phyloP scores from a whole-genome alignment of 495 filamentous ascomycete genomes.

The Xylaria palmicola region DNA sequence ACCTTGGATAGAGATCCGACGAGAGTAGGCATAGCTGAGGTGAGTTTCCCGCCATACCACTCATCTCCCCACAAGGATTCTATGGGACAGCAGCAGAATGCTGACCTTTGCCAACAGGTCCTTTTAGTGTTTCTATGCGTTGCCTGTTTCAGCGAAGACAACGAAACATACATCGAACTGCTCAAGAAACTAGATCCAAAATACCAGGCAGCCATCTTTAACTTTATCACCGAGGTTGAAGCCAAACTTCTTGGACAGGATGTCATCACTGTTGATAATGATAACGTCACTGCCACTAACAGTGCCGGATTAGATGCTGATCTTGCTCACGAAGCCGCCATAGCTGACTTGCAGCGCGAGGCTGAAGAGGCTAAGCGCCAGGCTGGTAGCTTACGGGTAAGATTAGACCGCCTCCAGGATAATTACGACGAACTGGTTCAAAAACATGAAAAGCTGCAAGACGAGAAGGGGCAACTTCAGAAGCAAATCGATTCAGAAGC shows the following conservation, averaged over 20 bases:
- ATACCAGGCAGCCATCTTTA: conserved; percentile 20
- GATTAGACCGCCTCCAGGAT: conserved; percentile 57
- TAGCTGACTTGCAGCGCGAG: conserved; percentile 27
- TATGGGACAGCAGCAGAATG: background rate
- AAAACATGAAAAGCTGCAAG: conserved; percentile 56
- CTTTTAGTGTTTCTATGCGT: conserved; percentile 25
- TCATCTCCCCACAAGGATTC: background rate
- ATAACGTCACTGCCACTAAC: background rate
- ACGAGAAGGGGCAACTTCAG: conserved; percentile 51
- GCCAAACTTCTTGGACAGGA: conserved; percentile 16
- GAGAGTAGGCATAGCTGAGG: conserved; percentile 26
- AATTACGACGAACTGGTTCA: conserved; percentile 62
- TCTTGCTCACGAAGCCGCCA: conserved; percentile 29
- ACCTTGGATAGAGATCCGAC: conserved; percentile 26
- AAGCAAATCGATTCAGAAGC: conserved; percentile 59
- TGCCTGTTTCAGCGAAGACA: conserved; percentile 24
- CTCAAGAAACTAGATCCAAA: conserved; percentile 17
- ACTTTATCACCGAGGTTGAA: conserved; percentile 21
- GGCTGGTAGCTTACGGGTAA: conserved; percentile 53
- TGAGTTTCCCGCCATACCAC: conserved; percentile 1
- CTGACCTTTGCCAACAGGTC: conserved; percentile 22
- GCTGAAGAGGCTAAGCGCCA: conserved; percentile 53
- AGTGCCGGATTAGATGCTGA: conserved; percentile 21
- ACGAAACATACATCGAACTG: conserved; percentile 20
- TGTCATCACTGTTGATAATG: conserved; percentile 11